Evolutionary conservation across 1,139 yeast species (phyloP), one percentile per base, ranked within the genome.

Genomic region (Kurtzmaniella natalensis): DNA sequence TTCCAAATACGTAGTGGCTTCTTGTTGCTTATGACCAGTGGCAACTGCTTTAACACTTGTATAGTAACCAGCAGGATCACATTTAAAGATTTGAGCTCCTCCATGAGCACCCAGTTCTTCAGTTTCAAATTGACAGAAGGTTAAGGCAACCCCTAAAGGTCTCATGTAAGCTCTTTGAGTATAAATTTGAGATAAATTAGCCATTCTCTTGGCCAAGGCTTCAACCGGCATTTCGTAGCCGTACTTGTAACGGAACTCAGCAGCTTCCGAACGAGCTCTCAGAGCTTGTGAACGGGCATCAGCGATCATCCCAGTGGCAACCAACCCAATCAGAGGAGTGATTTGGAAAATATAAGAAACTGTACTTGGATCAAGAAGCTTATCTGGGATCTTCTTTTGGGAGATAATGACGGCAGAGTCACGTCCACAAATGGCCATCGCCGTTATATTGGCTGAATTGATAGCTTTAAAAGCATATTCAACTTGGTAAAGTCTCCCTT

Each of bases 121-220:
- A 33, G 57, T 54, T 38, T 67, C 73, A 38, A 83, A 81, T 32
- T 94, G 80, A 41, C 89, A 75, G 52, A 92, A 83, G 16, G 96
- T 88, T 52, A 88, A 72, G 19, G 95, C 87, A 37, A 88, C 96
- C 25, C 96, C 96, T 45, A 89, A 70, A 18, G 98, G 98, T 60
- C 98, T 78, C 97, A 92, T 92, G 60, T 92, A 92, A n/a, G 98
- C 98, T 55, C 97, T 76, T 63, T 92, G 98, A 30, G 98, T 92
- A 60, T 88, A 92, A 44, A 92, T 78, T 67, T 92, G 98, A 32
- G 95, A 84, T 51, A 88, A 65, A 55, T 92, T 92, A 39, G 97
- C 98, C 83, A 92, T 82, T 55, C 96, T 76, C 66, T 89, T 92
- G 32, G 96, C 88, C 50, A 92, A 70, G 32, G 85, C 88, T 54